Evolutionary conservation across 192 early-diverging fungal species (phyloP).

Genomic region (Coemansia sp.): DNA sequence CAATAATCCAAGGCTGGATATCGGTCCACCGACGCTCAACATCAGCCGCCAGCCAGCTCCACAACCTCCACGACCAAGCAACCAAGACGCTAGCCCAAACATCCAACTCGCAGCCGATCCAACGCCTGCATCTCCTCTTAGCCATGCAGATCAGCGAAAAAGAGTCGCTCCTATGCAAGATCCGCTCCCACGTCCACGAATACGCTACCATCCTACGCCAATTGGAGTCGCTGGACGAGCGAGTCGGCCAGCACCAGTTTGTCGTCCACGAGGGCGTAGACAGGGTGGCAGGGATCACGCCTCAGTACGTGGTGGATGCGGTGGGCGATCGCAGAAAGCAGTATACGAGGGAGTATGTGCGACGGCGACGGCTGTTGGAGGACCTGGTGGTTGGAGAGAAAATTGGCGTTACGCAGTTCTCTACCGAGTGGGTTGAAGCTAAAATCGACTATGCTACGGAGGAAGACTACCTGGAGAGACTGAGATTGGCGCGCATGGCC

Average conservation of each 20-base stretch:
- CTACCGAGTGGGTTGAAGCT: conserved; percentile 1
- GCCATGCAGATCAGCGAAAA: neutral
- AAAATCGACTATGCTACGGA: conserved; percentile 10
- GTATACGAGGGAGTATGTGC: conserved; percentile 9
- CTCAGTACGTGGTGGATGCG: neutral
- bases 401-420: neutral
- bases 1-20: conserved; percentile 13
- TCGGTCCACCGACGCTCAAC: conserved; percentile 1
- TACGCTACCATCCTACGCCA: neutral
- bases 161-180: neutral
- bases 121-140: neutral
- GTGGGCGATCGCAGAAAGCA: neutral
- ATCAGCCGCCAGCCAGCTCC: conserved; percentile 2
- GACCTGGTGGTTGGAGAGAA: neutral
- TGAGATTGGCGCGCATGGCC: conserved; percentile 15
- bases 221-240: neutral
- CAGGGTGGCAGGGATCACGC: conserved; percentile 11
- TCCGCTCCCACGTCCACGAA: conserved; percentile 2
- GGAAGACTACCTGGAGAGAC: conserved; percentile 21
- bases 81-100: neutral
- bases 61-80: conserved; percentile 7
- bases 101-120: neutral
- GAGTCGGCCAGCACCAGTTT: neutral
- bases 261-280: neutral
- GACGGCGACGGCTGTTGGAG: neutral